A percentile compares a stretch with the other conserved stretches of the same genome.
phyloP scores from a whole-genome alignment of 306 rosid genomes.

The Astragalus glycyphyllos region DNA sequence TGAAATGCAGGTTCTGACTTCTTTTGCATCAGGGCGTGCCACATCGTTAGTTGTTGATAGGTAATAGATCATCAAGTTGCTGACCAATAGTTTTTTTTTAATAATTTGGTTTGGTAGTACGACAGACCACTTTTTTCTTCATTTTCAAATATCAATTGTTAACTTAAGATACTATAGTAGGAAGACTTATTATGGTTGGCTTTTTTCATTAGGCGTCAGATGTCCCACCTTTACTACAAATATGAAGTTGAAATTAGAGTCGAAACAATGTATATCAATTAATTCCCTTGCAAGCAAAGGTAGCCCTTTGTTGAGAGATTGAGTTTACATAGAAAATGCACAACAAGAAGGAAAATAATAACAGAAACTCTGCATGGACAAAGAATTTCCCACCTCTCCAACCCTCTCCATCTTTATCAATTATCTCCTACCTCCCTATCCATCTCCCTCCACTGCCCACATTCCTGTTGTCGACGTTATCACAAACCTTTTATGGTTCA shows the following conservation, averaged over 20 bases:
- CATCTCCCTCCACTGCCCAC: not conserved
- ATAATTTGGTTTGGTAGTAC: constrained; percentile 16
- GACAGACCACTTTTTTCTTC: not conserved
- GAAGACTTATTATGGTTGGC: not conserved
- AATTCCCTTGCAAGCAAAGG: constrained; percentile 10
- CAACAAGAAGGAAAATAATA: not conserved
- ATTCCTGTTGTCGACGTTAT: constrained; percentile 4
- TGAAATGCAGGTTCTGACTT: constrained; percentile 79
- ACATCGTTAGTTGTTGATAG: constrained; percentile 95
- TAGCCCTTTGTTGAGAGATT: not conserved
- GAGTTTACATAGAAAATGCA: not conserved
- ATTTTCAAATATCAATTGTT: constrained; percentile 6
- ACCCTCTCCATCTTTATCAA: not conserved
- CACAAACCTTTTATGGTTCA: not conserved
- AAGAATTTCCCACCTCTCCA: not conserved
- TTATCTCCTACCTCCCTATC: not conserved
- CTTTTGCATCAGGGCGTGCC: constrained; percentile 99
- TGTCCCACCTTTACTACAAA: constrained; percentile 10
- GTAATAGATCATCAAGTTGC: constrained; percentile 52
- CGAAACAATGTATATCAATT: constrained; percentile 22
- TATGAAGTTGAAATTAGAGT: constrained; percentile 12
- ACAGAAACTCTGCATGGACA: not conserved
- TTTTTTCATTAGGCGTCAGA: constrained; percentile 6
- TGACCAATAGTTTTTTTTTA: constrained; percentile 28
- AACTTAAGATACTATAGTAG: constrained; percentile 1